Base-by-base conservation (phyloP, 352 stramenopile species). In the Globisporangium recalcitrans region DNA sequence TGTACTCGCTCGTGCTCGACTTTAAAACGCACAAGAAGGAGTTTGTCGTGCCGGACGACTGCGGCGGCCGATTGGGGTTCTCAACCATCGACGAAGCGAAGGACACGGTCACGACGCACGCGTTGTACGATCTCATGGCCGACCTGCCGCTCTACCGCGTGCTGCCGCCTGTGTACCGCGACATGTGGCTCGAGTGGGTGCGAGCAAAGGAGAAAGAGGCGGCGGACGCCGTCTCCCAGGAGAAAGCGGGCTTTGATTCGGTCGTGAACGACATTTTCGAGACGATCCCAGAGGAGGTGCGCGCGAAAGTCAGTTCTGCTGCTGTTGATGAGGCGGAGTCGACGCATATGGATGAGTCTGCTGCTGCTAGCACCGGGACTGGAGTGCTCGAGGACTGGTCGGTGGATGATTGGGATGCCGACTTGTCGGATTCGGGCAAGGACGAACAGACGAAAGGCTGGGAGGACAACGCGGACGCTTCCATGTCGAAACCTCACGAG, bases 121-220 rank as follows among this genome's bases (percentile, higher is more conserved):
- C 87, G 10, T 68, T 98, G n/a, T 98, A 97, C 72, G 74, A 78
- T 40, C 75, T 98, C 38, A 81, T 82, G 47, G 79, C 90, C 0
- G 75, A 88, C 14, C 67, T 97, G 29, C 90, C 87, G 27, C 68
- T 98, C 1, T 95, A 98, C 69, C 81, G 79, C 14, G 75, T 98
- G 48, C 76, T 98, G 29, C 91, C 92, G 1, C 88, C 87, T 3
- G n/a, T 73, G 19, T 97, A 96, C 60, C 85, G 88, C 8, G 79
- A 90, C 3, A 75, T 98, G 69, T 98, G 94, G 94, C 69, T 87
- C 24, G 44, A 62, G n/a, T 94, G 83, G 83, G 68, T 77, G 2
- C 70, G 75, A 0, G 65, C 72, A 16, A 70, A 81, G 38, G 67
- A 87, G 19, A 60, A 74, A 8, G 61, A 67, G 19, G 71, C 74